Conservation (phyloP, 2,329 filamentous ascomycete genomes). For the Harringtonia lauricola region DNA sequence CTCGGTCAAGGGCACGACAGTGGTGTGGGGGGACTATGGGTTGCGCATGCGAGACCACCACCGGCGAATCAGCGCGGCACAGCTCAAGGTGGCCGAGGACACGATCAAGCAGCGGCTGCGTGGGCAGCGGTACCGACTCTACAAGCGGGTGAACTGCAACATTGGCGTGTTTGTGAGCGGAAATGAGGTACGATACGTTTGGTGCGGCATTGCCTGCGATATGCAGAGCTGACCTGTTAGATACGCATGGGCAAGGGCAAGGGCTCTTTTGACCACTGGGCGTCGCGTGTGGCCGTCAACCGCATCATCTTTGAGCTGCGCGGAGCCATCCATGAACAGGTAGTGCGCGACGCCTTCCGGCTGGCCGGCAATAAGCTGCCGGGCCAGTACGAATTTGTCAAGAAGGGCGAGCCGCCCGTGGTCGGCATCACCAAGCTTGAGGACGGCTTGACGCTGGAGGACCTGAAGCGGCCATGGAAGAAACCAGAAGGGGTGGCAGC, state of each 20-base stretch:
- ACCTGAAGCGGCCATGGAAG: constrained; percentile 69
- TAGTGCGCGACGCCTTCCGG: constrained; percentile 86
- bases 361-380: constrained; percentile 92
- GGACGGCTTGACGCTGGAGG: constrained; percentile 70
- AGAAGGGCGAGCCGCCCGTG: constrained; percentile 78
- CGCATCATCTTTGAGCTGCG: constrained; percentile 89
- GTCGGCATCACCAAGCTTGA: constrained; percentile 87
- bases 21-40: constrained; percentile 94
- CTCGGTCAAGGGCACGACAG: constrained; percentile 82
- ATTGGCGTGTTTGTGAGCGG: constrained; percentile 92
- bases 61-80: constrained; percentile 74
- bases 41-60: constrained; percentile 90
- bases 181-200: constrained; percentile 60
- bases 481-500: constrained; percentile 26
- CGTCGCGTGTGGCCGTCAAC: constrained; percentile 77
- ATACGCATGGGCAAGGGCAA: constrained; percentile 99
- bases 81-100: constrained; percentile 85
- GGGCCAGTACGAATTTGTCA: constrained; percentile 84
- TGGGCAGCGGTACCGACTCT: constrained; percentile 85
- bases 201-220: too few relatives aligned
- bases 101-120: constrained; percentile 82
- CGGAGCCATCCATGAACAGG: constrained; percentile 86
- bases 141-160: constrained; percentile 83
- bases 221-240: too few relatives aligned
- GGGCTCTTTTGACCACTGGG: constrained; percentile 95